Evolutionary conservation across 2,329 filamentous ascomycete genomes (phyloP).

Genomic region (Talaromyces sp.): DNA sequence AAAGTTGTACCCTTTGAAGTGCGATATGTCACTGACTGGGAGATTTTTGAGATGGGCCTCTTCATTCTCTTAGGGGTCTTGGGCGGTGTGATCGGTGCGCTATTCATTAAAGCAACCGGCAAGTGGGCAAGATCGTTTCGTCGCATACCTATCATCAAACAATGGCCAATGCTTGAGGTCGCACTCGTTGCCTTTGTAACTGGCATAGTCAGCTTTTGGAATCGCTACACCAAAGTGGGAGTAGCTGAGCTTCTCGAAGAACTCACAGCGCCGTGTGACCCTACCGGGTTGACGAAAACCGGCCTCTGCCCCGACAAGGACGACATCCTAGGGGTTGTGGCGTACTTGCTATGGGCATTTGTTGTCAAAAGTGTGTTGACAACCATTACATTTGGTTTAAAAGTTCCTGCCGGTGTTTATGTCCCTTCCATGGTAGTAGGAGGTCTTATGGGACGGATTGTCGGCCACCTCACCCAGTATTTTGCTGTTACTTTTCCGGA

Average conservation of each 20-base stretch:
- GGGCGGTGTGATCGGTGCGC: conserved; percentile 76
- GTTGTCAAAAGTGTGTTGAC: conserved; percentile 87
- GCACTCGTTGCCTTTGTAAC: conserved; percentile 80
- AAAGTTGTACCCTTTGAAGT: conserved; percentile 98
- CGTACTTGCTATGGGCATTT: conserved; percentile 70
- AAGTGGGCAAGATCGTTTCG: conserved; percentile 88
- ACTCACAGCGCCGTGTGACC: conserved; percentile 78
- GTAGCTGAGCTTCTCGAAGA: conserved; percentile 90
- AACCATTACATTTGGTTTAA: conserved; percentile 89
- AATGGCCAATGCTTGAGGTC: conserved; percentile 79
- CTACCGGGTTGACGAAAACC: conserved; percentile 59
- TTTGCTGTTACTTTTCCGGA: conserved; percentile 68
- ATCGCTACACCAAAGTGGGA: conserved; percentile 78
- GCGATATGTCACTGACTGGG: conserved; percentile 84
- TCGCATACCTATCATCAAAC: conserved; percentile 73
- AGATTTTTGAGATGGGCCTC: conserved; percentile 79
- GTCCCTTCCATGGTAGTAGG: conserved; percentile 98
- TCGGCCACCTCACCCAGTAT: conserved; percentile 82
- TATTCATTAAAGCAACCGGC: conserved; percentile 95
- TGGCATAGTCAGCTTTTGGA: conserved; percentile 87
- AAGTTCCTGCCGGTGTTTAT: conserved; percentile 94
- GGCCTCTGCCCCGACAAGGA: conserved; percentile 72
- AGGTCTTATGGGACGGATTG: conserved; percentile 79
- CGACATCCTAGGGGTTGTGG: conserved; percentile 73
- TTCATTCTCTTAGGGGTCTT: conserved; percentile 84